Conservation (phyloP, 129 eudicot genomes). For the Scalesia atractyloides region DNA sequence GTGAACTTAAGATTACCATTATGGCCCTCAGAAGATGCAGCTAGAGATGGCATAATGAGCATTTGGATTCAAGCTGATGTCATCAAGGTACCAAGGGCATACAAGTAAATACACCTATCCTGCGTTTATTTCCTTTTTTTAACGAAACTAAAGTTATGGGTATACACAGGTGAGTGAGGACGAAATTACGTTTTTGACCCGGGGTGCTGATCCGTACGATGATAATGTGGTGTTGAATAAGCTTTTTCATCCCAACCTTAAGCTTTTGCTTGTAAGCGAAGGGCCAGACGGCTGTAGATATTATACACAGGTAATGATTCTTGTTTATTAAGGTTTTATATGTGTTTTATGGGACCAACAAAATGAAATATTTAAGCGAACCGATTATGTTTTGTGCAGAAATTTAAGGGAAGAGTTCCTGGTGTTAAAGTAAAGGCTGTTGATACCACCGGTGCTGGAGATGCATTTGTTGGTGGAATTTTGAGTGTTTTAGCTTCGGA, state of each 20-base stretch:
- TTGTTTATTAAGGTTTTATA: conserved; percentile 1
- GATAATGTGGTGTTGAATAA: conserved; percentile 48
- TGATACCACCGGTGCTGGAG: conserved; percentile 54
- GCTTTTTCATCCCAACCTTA: conserved; percentile 57
- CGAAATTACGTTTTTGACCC: conserved; percentile 58
- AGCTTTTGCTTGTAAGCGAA: conserved; percentile 62
- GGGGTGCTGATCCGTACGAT: conserved; percentile 40
- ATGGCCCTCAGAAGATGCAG: conserved; percentile 65
- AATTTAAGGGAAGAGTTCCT: conserved; percentile 46
- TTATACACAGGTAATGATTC: conserved; percentile 49
- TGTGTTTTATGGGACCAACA: not conserved
- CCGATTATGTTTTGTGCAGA: conserved; percentile 24
- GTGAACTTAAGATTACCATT: conserved; percentile 60
- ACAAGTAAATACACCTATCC: not conserved
- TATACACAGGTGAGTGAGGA: conserved; percentile 49
- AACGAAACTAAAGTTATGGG: not conserved
- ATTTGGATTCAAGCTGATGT: conserved; percentile 67
- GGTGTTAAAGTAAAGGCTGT: conserved; percentile 38
- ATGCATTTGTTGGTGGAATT: conserved; percentile 55
- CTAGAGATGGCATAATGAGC: conserved; percentile 59
- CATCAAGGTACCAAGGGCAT: conserved; percentile 46
- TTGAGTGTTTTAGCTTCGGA: conserved; percentile 65
- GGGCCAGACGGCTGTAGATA: conserved; percentile 65
- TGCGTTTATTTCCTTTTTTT: not conserved
- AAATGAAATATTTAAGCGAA: not conserved